Percentiles rank a stretch among this genome's conserved stretches.
These are phyloP conservation scores for Plasmodium adleri DNA, from an alignment of 169 alveolate species.

Conservation along the genomic window DNA sequence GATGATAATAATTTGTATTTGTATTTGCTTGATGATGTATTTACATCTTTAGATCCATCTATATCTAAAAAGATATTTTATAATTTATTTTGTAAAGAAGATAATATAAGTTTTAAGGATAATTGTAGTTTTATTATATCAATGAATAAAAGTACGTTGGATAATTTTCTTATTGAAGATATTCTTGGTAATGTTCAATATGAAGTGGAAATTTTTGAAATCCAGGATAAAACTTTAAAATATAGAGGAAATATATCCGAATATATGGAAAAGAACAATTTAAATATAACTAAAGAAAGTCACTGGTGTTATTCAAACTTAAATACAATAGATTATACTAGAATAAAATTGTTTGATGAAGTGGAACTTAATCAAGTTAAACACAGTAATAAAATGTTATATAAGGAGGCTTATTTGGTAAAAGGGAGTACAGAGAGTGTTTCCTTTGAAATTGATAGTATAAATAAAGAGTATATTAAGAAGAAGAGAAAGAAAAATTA, in stretches of 20 bases:
- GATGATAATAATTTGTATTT: constrained; percentile 43
- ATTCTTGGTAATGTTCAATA: constrained; percentile 36
- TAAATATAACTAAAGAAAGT: constrained; percentile 26
- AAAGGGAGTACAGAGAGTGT: constrained; percentile 7
- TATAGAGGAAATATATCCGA: constrained; percentile 26
- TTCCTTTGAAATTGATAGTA: constrained; percentile 13
- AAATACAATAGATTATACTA: constrained; percentile 19
- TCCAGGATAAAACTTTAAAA: constrained; percentile 19
- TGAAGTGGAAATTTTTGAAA: constrained; percentile 35
- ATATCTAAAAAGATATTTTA: constrained; percentile 79
- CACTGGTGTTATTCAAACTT: constrained; percentile 4
- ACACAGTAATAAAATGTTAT: background rate
- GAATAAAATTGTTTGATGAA: constrained; percentile 16
- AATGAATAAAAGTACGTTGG: constrained; percentile 40
- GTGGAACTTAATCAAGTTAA: background rate
- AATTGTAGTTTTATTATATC: constrained; percentile 48
- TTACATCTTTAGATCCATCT: constrained; percentile 83
- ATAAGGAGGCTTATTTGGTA: background rate
- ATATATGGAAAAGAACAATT: constrained; percentile 28
- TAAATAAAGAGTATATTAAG: background rate
- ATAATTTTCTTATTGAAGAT: constrained; percentile 29
- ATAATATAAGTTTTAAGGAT: constrained; percentile 44
- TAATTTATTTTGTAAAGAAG: constrained; percentile 79
- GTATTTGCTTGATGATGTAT: constrained; percentile 79
- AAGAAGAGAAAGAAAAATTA: background rate